Percentiles rank a stretch among this genome's conserved stretches.
phyloP scores from a whole-genome alignment of 352 stramenopile species.

The Phytophthora pisi region DNA sequence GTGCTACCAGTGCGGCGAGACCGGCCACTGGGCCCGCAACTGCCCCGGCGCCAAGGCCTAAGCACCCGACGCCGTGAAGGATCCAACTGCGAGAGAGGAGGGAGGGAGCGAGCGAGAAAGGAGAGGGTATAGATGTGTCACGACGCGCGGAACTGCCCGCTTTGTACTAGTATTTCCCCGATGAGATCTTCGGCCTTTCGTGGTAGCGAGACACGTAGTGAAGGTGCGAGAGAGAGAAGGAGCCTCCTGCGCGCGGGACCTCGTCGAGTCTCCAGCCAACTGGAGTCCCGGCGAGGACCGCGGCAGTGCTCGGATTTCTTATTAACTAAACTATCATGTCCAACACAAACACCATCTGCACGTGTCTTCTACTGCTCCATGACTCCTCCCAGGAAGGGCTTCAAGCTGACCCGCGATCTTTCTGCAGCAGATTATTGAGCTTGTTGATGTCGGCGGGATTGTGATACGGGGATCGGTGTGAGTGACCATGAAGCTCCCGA shows the following conservation, averaged over 20 bases:
- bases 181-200: conserved; percentile 53
- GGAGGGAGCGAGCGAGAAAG: conserved; percentile 46
- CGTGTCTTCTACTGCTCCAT: too few species aligned
- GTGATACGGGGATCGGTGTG: too few species aligned
- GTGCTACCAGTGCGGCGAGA: conserved; percentile 85
- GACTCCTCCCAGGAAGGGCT: too few species aligned
- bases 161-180: conserved; percentile 71
- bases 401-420: too few species aligned
- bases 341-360: conserved; percentile 13
- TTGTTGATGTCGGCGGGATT: too few species aligned
- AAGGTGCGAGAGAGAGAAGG: conserved; percentile 50
- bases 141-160: conserved; percentile 46
- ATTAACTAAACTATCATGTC: conserved; percentile 55
- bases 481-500: too few species aligned
- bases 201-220: conserved; percentile 51
- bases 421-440: too few species aligned
- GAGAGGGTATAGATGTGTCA: conserved; percentile 59
- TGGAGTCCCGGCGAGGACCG: conserved; percentile 8
- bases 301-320: conserved; percentile 42
- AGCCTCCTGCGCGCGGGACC: conserved; percentile 13
- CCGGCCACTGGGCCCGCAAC: conserved; percentile 81
- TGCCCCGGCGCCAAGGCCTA: conserved; percentile 67
- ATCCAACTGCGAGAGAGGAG: conserved; percentile 45
- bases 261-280: conserved; percentile 13
- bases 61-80: conserved; percentile 24